These are phyloP conservation scores for Eruca vesicaria DNA, from an alignment of 441 rosid species.

Conservation along the genomic window DNA sequence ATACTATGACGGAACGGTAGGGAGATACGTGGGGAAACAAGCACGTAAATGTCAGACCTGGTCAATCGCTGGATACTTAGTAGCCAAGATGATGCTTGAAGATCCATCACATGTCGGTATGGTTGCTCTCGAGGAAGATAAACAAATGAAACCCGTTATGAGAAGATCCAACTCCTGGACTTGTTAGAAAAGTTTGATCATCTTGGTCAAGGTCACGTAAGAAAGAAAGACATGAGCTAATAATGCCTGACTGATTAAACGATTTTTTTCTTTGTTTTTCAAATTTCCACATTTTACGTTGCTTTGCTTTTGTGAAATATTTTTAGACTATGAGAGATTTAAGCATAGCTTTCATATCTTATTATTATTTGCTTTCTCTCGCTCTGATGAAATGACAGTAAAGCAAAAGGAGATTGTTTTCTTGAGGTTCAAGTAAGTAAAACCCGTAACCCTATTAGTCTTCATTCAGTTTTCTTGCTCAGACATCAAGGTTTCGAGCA, in stretches of 20 bases:
- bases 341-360: conserved; percentile 6
- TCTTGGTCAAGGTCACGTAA: neutral
- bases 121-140: conserved; percentile 88
- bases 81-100: conserved; percentile 92
- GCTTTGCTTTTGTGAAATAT: conserved; percentile 21
- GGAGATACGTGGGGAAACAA: conserved; percentile 80
- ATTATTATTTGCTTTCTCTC: conserved; percentile 19
- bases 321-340: conserved; percentile 16
- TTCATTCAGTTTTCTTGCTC: conserved; percentile 4
- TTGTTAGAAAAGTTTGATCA: conserved; percentile 33
- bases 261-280: conserved; percentile 2
- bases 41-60: conserved; percentile 81
- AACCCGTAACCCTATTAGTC: neutral
- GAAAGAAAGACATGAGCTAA: neutral
- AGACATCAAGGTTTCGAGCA: conserved; percentile 78
- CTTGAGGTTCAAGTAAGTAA: conserved; percentile 30
- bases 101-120: conserved; percentile 93
- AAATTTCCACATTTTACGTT: conserved; percentile 17
- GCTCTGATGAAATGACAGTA: neutral
- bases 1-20: conserved; percentile 87
- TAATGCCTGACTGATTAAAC: neutral
- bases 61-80: conserved; percentile 92
- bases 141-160: conserved; percentile 70
- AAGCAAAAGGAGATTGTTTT: neutral
- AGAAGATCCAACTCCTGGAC: conserved; percentile 85